Percentiles rank a stretch among this genome's conserved stretches.
Evolutionary conservation across 129 eudicot genomes (phyloP).

Genomic region (Flaveria robusta): DNA sequence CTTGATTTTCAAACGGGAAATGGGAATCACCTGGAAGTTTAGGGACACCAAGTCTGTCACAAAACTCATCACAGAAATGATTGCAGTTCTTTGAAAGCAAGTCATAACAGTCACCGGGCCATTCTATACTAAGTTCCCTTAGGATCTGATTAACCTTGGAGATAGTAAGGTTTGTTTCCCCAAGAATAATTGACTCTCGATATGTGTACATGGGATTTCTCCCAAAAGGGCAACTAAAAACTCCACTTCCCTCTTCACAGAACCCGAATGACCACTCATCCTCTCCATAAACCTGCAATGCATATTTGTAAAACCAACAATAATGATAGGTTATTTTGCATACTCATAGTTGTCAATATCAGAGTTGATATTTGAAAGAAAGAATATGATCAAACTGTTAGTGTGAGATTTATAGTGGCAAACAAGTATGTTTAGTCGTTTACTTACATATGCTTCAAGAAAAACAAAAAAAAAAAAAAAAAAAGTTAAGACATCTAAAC

Average conservation of each 20-base stretch:
- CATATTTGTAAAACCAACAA: conserved; percentile 3
- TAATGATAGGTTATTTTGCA: background rate
- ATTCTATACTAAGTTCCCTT: conserved; percentile 87
- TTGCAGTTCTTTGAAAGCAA: conserved; percentile 85
- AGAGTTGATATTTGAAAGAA: background rate
- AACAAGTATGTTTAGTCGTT: background rate
- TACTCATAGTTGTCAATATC: background rate
- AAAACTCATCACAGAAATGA: conserved; percentile 94
- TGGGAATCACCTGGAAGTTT: conserved; percentile 74
- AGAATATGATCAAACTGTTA: background rate
- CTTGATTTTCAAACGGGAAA: background rate
- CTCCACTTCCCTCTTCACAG: conserved; percentile 92
- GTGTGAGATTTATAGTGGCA: background rate
- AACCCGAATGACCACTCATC: conserved; percentile 98
- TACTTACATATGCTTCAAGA: background rate
- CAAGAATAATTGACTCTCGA: conserved; percentile 84
- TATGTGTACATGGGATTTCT: conserved; percentile 90
- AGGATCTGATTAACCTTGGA: conserved; percentile 75
- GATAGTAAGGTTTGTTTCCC: conserved; percentile 57
- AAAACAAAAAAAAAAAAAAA: background rate
- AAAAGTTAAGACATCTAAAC: background rate
- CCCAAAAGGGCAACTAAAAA: conserved; percentile 84
- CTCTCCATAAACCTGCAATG: conserved; percentile 71
- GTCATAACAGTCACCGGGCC: conserved; percentile 93
- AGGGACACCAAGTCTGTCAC: conserved; percentile 83